Evolutionary conservation across 2,329 filamentous ascomycete species (phyloP).

Genomic region (Balansia obtecta): DNA sequence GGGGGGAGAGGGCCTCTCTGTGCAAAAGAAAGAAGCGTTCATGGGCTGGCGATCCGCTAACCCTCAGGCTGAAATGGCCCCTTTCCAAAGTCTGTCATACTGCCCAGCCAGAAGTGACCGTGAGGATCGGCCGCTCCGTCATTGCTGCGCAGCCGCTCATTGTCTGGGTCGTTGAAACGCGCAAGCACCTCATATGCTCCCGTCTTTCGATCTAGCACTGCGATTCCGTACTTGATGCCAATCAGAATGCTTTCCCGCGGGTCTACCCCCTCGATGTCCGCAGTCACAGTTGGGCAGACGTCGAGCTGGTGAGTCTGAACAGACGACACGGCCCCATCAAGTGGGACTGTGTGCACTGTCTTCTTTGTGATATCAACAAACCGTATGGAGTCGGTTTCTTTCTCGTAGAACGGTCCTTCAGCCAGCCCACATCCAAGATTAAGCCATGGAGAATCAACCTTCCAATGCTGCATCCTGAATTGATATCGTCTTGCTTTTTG

Average conservation of each 20-base stretch:
- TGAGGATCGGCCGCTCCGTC: constrained; percentile 72
- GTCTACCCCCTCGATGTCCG: constrained; percentile 59
- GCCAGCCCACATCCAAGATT: constrained; percentile 52
- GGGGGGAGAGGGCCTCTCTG: no score
- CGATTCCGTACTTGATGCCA: constrained; percentile 71
- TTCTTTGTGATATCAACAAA: constrained; percentile 77
- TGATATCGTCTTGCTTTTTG: background rate
- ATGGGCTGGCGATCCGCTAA: constrained; percentile 15
- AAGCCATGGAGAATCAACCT: constrained; percentile 42
- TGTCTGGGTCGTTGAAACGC: constrained; percentile 30
- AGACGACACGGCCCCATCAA: constrained; percentile 49
- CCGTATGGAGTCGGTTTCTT: constrained; percentile 50
- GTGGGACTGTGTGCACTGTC: constrained; percentile 58
- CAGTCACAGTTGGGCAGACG: constrained; percentile 53
- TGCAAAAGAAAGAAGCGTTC: background rate
- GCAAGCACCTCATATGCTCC: constrained; percentile 41
- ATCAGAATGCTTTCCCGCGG: constrained; percentile 55
- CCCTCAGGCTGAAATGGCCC: constrained; percentile 49
- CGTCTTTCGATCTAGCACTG: constrained; percentile 55
- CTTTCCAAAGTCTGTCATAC: constrained; percentile 63
- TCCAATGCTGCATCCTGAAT: constrained; percentile 27
- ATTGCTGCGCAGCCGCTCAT: constrained; percentile 54
- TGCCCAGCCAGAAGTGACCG: constrained; percentile 74
- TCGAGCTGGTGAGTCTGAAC: constrained; percentile 47
- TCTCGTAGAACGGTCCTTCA: constrained; percentile 66